These are phyloP conservation scores for Hortaea werneckii DNA, from an alignment of 2,329 filamentous ascomycete genomes.

Conservation along the genomic window DNA sequence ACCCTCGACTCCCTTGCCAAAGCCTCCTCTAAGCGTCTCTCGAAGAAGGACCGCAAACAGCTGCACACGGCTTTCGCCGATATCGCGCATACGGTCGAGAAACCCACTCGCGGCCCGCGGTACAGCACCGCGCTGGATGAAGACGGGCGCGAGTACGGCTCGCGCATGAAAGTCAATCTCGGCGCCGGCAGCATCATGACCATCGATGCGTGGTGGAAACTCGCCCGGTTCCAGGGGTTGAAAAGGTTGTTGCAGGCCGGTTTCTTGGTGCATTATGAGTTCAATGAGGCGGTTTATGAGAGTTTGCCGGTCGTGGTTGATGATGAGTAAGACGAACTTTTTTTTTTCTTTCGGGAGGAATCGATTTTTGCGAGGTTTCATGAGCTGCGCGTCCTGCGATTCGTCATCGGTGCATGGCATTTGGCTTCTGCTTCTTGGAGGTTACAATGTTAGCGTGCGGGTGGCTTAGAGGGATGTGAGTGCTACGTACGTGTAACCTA, in stretches of 20 bases:
- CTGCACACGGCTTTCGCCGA: slow-evolving; percentile 58
- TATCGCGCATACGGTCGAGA: slow-evolving; percentile 55
- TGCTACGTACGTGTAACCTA: too few species aligned
- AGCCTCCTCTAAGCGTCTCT: slow-evolving; percentile 50
- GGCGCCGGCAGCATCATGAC: slow-evolving; percentile 49
- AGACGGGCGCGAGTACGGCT: slow-evolving; percentile 51
- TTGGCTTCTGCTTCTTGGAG: too few species aligned
- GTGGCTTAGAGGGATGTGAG: too few species aligned
- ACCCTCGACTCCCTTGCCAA: slow-evolving; percentile 50
- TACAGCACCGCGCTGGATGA: slow-evolving; percentile 55
- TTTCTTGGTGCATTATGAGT: slow-evolving; percentile 53
- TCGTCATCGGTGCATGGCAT: too few species aligned
- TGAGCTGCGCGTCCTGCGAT: too few species aligned
- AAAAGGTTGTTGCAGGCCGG: slow-evolving; percentile 52
- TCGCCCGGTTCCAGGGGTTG: slow-evolving; percentile 52
- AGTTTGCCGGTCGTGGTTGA: slow-evolving; percentile 39
- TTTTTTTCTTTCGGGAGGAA: too few species aligned
- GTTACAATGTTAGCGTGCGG: too few species aligned
- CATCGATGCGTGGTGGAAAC: slow-evolving; percentile 67
- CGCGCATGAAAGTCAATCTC: slow-evolving; percentile 51
- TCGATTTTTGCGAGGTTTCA: too few species aligned
- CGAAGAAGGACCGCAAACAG: slow-evolving; percentile 56
- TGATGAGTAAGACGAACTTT: slow-evolving; percentile 4
- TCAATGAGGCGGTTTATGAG: slow-evolving; percentile 51
- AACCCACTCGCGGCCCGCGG: slow-evolving; percentile 55